These are phyloP conservation scores for Metarhizium robertsii DNA, from an alignment of 2,329 filamentous ascomycete species.

Conservation along the genomic window DNA sequence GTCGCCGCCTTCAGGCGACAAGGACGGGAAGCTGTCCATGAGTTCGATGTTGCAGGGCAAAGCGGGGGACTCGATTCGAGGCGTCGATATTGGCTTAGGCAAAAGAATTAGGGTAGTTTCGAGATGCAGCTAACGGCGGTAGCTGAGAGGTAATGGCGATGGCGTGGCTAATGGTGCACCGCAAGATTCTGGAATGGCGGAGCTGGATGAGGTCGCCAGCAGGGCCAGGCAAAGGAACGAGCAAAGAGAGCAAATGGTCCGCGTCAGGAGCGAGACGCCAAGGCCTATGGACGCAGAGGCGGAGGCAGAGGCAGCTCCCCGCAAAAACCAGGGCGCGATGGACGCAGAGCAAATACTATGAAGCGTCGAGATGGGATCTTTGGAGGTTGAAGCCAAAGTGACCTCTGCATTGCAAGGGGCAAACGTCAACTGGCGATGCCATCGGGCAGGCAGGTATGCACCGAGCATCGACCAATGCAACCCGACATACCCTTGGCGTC, in stretches of 20 bases:
- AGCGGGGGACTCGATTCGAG: not conserved
- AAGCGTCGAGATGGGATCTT: not conserved
- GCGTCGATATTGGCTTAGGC: not conserved
- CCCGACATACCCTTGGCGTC: too few relatives aligned
- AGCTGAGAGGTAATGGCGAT: not conserved
- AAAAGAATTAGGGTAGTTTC: not conserved
- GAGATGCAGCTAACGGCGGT: not conserved
- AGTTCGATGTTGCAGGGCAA: not conserved
- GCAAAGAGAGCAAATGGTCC: not conserved
- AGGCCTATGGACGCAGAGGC: not conserved
- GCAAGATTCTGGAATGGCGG: not conserved
- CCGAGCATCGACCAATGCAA: not conserved
- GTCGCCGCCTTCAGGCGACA: slow-evolving; percentile 1
- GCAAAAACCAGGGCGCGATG: not conserved
- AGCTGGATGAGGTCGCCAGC: not conserved
- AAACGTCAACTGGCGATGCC: not conserved
- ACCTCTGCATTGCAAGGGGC: not conserved
- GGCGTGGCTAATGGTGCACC: not conserved
- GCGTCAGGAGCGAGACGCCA: not conserved
- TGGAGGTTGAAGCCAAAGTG: not conserved
- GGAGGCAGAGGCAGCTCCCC: not conserved
- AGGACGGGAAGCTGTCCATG: slow-evolving; percentile 3
- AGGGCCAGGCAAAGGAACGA: not conserved
- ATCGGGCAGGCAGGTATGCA: not conserved
- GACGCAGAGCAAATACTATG: not conserved